phyloP scores from a whole-genome alignment of 148 eudicot genomes.

The Suaeda aralocaspica region DNA sequence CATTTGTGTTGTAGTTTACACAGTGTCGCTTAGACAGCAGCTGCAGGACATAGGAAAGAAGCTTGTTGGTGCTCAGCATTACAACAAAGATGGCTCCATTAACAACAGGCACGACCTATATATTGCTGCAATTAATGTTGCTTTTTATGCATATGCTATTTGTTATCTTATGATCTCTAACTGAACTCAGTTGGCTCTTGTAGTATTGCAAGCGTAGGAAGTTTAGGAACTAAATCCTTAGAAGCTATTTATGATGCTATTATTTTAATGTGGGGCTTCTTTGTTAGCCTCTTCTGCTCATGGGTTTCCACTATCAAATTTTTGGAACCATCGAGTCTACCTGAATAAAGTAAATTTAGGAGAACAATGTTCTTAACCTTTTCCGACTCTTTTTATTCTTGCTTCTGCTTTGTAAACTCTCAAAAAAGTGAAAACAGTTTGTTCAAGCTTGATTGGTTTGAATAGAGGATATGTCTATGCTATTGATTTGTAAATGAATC shows the following conservation, averaged over 20 bases:
- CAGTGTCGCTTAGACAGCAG: slow-evolving; percentile 67
- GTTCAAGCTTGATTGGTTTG: background rate
- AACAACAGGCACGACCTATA: slow-evolving; percentile 43
- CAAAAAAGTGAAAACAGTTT: background rate
- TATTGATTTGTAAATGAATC: background rate
- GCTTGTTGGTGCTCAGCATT: slow-evolving; percentile 72
- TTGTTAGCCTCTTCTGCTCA: background rate
- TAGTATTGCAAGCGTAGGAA: background rate
- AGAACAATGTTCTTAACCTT: too few relatives aligned
- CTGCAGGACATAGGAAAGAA: slow-evolving; percentile 73
- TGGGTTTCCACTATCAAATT: background rate
- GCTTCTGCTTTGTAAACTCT: too few relatives aligned
- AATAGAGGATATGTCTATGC: background rate
- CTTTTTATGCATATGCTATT: background rate
- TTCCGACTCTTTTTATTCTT: too few relatives aligned
- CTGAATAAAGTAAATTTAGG: too few relatives aligned
- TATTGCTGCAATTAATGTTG: background rate
- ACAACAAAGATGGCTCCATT: slow-evolving; percentile 71
- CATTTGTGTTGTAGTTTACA: slow-evolving; percentile 44
- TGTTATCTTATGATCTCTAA: background rate
- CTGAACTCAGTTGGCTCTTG: background rate
- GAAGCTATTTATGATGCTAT: background rate
- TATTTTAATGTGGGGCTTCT: background rate
- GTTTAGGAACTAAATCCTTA: background rate
- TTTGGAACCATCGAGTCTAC: background rate